These are phyloP conservation scores for Daldinia grandis DNA, from an alignment of 495 filamentous ascomycete species.

Conservation along the genomic window DNA sequence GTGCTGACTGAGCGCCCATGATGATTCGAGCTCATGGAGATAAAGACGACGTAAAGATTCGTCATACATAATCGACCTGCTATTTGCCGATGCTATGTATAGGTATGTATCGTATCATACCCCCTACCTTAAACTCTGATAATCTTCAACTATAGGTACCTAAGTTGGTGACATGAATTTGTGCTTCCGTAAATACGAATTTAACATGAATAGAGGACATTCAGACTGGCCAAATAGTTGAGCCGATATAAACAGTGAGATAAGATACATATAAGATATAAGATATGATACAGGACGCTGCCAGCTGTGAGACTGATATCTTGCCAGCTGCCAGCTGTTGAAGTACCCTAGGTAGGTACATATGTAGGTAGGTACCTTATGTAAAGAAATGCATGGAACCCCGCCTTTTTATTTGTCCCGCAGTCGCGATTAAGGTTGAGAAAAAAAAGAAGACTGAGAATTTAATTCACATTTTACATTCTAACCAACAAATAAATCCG, in stretches of 20 bases:
- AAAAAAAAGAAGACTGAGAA: neutral
- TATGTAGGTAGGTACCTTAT: too few species aligned
- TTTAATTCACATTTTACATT: neutral
- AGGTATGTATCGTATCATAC: neutral
- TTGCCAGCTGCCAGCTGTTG: neutral
- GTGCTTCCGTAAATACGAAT: neutral
- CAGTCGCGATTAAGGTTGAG: neutral
- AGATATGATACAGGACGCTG: neutral
- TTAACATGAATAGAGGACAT: neutral
- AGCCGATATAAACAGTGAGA: neutral
- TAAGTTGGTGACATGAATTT: neutral
- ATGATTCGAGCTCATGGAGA: neutral
- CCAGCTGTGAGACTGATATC: neutral
- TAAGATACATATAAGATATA: too few species aligned
- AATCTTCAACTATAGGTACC: neutral
- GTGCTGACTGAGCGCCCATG: constrained; percentile 1
- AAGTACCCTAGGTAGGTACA: too few species aligned
- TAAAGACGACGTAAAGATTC: neutral
- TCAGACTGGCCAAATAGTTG: neutral
- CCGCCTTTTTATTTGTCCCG: neutral
- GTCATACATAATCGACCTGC: neutral
- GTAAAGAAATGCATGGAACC: neutral
- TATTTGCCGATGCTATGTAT: neutral
- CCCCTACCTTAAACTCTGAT: neutral
- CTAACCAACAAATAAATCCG: neutral